phyloP scores from a whole-genome alignment of 495 filamentous ascomycete species.

The Friedmanniomyces endolithicus region DNA sequence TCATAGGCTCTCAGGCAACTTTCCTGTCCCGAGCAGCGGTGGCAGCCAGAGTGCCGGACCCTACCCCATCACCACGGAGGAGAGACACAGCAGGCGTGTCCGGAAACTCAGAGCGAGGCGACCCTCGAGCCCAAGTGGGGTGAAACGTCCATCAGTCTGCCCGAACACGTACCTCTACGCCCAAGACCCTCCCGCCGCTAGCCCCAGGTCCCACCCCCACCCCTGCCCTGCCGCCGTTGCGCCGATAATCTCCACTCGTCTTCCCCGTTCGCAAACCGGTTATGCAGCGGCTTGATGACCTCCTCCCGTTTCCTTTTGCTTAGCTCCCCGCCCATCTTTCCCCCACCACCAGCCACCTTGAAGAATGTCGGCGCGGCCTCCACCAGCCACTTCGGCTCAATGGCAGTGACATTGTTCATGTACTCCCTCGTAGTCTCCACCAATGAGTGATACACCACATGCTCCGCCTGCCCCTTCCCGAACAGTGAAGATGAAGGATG shows the following conservation, averaged over 20 bases:
- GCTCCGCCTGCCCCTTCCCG: slow-evolving; percentile 77
- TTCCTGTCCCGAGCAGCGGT: too few species aligned
- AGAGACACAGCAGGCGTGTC: too few species aligned
- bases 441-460: slow-evolving; percentile 82
- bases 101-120: too few species aligned
- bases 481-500: slow-evolving; percentile 86
- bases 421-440: slow-evolving; percentile 94
- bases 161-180: too few species aligned
- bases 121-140: too few species aligned
- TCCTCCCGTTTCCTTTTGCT: slow-evolving; percentile 90
- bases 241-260: slow-evolving; percentile 91
- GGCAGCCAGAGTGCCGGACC: too few species aligned
- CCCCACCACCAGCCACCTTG: slow-evolving; percentile 83
- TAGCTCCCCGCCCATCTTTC: slow-evolving; percentile 61
- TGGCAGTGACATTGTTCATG: slow-evolving; percentile 83
- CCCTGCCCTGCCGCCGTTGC: slow-evolving; percentile 73
- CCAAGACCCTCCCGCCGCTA: too few species aligned
- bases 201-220: slow-evolving; percentile 96
- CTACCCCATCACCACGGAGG: too few species aligned
- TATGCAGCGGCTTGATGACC: slow-evolving; percentile 87
- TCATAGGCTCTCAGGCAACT: too few species aligned
- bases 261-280: slow-evolving; percentile 74
- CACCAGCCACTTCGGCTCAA: slow-evolving; percentile 87
- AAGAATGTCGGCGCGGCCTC: slow-evolving; percentile 96
- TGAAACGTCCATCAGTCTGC: too few species aligned